Percentiles rank a stretch among this genome's conserved stretches.
These are phyloP conservation scores for Alopecurus myosuroides DNA, from an alignment of 176 grass and related monocot species.

Conservation along the genomic window DNA sequence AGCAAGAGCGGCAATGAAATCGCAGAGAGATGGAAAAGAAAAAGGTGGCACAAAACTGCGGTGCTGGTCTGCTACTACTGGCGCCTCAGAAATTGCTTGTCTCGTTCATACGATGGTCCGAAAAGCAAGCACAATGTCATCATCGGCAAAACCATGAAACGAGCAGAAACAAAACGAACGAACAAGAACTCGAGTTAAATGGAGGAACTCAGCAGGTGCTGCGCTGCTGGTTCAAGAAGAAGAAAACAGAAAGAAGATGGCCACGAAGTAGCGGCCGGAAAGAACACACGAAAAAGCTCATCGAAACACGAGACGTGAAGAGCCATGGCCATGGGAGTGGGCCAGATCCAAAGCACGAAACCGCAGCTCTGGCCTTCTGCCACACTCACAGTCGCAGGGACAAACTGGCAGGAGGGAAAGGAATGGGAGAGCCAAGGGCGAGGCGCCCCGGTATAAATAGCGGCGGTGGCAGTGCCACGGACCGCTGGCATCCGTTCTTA, in stretches of 20 bases:
- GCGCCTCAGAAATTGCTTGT: background rate
- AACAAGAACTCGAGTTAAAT: background rate
- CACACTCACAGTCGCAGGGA: background rate
- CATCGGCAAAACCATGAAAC: too few relatives aligned
- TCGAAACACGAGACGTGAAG: background rate
- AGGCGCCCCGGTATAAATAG: background rate
- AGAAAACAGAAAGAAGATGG: too few relatives aligned
- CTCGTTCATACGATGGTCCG: too few relatives aligned
- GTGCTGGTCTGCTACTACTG: too few relatives aligned
- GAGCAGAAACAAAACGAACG: too few relatives aligned
- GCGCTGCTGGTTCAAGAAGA: background rate
- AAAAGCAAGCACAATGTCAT: too few relatives aligned
- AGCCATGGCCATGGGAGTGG: too few relatives aligned
- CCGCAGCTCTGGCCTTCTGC: background rate
- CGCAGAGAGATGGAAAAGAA: background rate
- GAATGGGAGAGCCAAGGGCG: background rate
- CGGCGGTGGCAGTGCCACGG: background rate
- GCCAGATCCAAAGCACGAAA: background rate
- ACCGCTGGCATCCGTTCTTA: background rate
- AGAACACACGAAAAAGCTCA: background rate
- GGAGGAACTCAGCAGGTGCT: background rate
- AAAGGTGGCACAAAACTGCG: background rate
- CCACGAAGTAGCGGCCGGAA: background rate
- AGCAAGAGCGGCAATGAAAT: background rate
- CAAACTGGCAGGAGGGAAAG: background rate